These are phyloP conservation scores for Agaricus subrufescens DNA, from an alignment of 768 basidiomycete genomes.

Conservation along the genomic window DNA sequence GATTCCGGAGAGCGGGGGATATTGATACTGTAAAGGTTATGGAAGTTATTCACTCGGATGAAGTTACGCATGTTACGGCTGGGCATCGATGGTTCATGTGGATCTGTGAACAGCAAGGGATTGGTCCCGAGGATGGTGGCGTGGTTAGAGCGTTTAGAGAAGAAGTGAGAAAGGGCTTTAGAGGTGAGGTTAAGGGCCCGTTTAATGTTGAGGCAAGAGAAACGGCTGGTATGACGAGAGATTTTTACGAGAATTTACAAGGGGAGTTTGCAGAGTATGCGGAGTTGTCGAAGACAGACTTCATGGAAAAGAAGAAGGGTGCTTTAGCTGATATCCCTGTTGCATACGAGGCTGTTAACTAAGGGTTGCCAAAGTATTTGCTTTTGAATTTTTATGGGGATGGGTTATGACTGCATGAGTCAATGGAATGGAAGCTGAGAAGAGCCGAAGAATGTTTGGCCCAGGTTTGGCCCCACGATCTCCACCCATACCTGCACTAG, in stretches of 20 bases:
- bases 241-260: constrained; percentile 67
- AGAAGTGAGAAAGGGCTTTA: constrained; percentile 66
- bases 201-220: constrained; percentile 74
- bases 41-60: constrained; percentile 76
- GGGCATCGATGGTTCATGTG: constrained; percentile 85
- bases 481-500: no score
- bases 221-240: constrained; percentile 65
- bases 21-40: constrained; percentile 60
- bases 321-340: constrained; percentile 15
- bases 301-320: constrained; percentile 13
- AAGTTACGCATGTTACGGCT: constrained; percentile 77
- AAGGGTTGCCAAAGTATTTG: not conserved
- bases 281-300: no score
- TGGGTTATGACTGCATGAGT: no score
- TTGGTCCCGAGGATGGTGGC: constrained; percentile 6
- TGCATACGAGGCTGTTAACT: not conserved
- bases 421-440: no score
- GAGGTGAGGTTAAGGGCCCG: constrained; percentile 74
- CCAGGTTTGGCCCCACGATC: no score
- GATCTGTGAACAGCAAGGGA: constrained; percentile 44
- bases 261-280: constrained; percentile 49
- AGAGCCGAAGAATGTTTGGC: no score
- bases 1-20: constrained; percentile 65
- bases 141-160: constrained; percentile 57
- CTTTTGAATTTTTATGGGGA: no score